A percentile compares a stretch with the other conserved stretches of the same genome.
phyloP scores from a whole-genome alignment of 78 protist species.

The Dictyostelium firmibasis region DNA sequence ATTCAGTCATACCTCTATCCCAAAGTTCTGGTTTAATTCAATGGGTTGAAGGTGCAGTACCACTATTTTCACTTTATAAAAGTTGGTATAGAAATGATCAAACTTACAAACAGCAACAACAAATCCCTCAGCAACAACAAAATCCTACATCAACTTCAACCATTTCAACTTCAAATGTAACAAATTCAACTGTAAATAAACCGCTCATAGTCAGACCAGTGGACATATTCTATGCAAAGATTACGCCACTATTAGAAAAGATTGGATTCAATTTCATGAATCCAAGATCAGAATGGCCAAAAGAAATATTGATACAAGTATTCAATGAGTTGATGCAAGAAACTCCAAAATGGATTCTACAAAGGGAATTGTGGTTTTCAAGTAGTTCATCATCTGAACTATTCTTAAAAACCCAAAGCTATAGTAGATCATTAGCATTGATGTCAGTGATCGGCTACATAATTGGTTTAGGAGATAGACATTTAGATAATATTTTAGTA shows the following conservation, averaged over 20 bases:
- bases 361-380: constrained; percentile 84
- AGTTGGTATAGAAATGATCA: constrained; percentile 73
- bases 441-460: constrained; percentile 92
- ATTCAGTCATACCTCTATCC: constrained; percentile 92
- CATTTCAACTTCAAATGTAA: background rate
- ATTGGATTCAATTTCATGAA: constrained; percentile 35
- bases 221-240: constrained; percentile 71
- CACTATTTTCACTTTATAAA: constrained; percentile 87
- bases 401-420: constrained; percentile 65
- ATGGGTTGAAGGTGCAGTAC: constrained; percentile 91
- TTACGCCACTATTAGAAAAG: constrained; percentile 74
- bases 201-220: constrained; percentile 52
- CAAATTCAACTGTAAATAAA: background rate
- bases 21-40: constrained; percentile 89
- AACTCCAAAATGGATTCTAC: constrained; percentile 83
- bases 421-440: constrained; percentile 85
- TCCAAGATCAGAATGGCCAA: constrained; percentile 86
- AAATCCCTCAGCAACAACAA: background rate
- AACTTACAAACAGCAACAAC: background rate
- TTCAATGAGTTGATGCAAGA: constrained; percentile 54
- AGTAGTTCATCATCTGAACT: constrained; percentile 65
- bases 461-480: constrained; percentile 92
- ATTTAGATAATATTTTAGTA: constrained; percentile 91
- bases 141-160: background rate
- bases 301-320: constrained; percentile 65